phyloP scores from a whole-genome alignment of 805 yeast genomes.

The Kodamaea nitidulidarum region DNA sequence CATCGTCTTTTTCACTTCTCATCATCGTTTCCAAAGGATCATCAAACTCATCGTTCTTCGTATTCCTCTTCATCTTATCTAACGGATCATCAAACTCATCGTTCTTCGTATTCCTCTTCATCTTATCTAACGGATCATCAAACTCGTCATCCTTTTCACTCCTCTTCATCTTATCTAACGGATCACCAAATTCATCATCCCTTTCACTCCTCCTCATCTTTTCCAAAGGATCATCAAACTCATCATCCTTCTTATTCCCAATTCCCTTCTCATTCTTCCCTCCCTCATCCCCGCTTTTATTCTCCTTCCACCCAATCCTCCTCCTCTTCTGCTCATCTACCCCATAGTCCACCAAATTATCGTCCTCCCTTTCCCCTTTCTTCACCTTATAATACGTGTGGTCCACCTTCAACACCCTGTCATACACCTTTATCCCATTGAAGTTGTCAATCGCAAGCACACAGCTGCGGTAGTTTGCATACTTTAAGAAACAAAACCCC shows the following conservation, averaged over 20 bases:
- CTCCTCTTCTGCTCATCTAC: slow-evolving; percentile 8
- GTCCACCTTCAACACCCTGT: slow-evolving; percentile 54
- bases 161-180: slow-evolving; percentile 14
- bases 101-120: slow-evolving; percentile 1
- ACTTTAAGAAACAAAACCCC: slow-evolving; percentile 80
- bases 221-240: slow-evolving; percentile 34
- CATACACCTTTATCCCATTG: slow-evolving; percentile 62
- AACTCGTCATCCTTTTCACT: slow-evolving; percentile 30
- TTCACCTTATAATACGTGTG: slow-evolving; percentile 61
- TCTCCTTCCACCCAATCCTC: slow-evolving; percentile 4
- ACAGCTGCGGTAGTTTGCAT: slow-evolving; percentile 76
- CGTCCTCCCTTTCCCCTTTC: slow-evolving; percentile 48
- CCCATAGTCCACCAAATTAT: slow-evolving; percentile 29
- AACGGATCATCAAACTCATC: background rate
- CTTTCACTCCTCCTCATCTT: slow-evolving; percentile 13
- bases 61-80: background rate
- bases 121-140: slow-evolving; percentile 19
- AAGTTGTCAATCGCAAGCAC: slow-evolving; percentile 85
- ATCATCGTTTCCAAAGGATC: background rate
- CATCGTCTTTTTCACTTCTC: slow-evolving; percentile 9
- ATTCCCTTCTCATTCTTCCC: slow-evolving; percentile 2
- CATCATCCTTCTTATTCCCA: slow-evolving; percentile 15
- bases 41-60: background rate
- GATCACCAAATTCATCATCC: slow-evolving; percentile 15
- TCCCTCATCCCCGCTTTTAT: background rate